Evolutionary conservation across 805 yeast genomes (phyloP).

Genomic region (Wickerhamomyces alni): DNA sequence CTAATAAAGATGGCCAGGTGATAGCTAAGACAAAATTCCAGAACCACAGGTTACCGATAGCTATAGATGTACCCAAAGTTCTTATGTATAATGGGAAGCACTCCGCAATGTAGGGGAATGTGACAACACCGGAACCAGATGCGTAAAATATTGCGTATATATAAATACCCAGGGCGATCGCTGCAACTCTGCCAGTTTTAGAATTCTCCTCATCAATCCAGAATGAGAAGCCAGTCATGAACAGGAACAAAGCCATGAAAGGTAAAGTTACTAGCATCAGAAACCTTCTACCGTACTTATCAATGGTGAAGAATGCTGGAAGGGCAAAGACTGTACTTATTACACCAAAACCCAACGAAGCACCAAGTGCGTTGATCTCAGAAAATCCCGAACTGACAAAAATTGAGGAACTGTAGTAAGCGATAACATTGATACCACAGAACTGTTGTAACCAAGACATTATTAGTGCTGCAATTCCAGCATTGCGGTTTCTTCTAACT

Average conservation of each 20-base stretch:
- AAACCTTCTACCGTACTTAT: conserved; percentile 67
- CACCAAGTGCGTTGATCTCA: conserved; percentile 58
- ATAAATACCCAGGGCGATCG: conserved; percentile 69
- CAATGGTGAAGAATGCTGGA: conserved; percentile 79
- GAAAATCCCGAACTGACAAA: conserved; percentile 63
- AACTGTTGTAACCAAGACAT: conserved; percentile 79
- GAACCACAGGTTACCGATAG: conserved; percentile 72
- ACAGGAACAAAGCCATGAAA: conserved; percentile 49
- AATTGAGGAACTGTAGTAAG: conserved; percentile 76
- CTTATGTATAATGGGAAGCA: conserved; percentile 74
- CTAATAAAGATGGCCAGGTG: conserved; percentile 71
- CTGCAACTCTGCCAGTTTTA: conserved; percentile 52
- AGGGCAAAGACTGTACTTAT: conserved; percentile 74
- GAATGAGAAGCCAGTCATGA: conserved; percentile 66
- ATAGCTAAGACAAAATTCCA: conserved; percentile 65
- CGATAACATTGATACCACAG: conserved; percentile 86
- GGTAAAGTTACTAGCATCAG: conserved; percentile 57
- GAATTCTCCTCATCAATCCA: conserved; percentile 45
- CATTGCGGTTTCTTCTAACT: conserved; percentile 77
- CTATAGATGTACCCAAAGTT: conserved; percentile 75
- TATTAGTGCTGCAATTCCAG: conserved; percentile 72
- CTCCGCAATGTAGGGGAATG: conserved; percentile 85
- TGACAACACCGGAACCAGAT: conserved; percentile 85
- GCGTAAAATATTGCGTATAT: conserved; percentile 70
- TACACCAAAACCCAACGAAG: conserved; percentile 85